Evolutionary conservation across 228 moss, liverwort and hornwort genomes (phyloP), one percentile per base, ranked within the genome.

Genomic region (Sphagnum magellanicum): DNA sequence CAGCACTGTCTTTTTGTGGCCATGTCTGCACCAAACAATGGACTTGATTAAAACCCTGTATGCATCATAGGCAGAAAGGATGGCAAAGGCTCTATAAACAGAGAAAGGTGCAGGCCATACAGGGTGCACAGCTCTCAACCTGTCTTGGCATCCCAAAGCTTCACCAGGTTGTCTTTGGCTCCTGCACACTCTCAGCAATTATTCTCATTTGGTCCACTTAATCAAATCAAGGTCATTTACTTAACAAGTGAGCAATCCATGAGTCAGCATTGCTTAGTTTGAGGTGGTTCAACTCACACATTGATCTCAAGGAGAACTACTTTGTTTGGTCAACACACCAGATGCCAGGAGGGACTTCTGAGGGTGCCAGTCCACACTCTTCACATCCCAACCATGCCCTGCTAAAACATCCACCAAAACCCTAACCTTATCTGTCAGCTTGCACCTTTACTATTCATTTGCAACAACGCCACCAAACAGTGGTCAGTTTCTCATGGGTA

Each of bases 341-440:
- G 97, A 98, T 17, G 93, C 97, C 74, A 98, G 93, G 75, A 98
- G 87, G 73, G 91, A 91, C 70, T 98, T 98, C 73, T 93, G 93
- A 69, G 97, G 97, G 86, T 98, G 97, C 97, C 97, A 98, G 68
- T 93, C 97, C 75, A 93, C 93, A 73, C 91, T 98, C 89, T 98
- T 98, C 66, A 98, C 97, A 80, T 98, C 97, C 97, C 97, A 97
- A 67, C 94, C 94, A 84, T 98, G 98, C 72, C 98, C 98, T 92
- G 91, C 85, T 79, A 67, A 72, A 63, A 83, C 71, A 86, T 77
- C 72, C 73, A 76, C 60, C 71, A 32, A 32, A 32, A 32, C 32
- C 32, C 32, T 32, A 32, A 32, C 32, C 32, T 32, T 32, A 32
- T 32, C 32, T 32, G 32, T 32, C 32, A 32, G 32, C 32, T 32